Evolutionary conservation across 345 rosid genomes (phyloP).

Genomic region (Mercurialis annua): DNA sequence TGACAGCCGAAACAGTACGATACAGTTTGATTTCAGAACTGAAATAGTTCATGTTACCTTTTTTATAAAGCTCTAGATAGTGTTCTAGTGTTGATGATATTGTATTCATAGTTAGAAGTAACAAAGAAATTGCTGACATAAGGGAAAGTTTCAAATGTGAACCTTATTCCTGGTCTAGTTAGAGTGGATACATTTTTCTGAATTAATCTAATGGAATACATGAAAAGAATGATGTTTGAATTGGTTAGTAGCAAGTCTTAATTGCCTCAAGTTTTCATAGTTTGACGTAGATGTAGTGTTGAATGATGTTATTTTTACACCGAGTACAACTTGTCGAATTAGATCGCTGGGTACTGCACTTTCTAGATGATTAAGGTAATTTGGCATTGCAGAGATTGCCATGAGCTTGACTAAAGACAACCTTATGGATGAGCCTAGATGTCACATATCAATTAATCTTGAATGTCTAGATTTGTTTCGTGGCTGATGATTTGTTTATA

Average conservation of each 20-base stretch:
- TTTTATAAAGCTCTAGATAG: too few relatives aligned
- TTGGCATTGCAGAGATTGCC: slow-evolving; percentile 6
- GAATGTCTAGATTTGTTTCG: neutral
- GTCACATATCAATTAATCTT: neutral
- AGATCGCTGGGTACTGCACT: slow-evolving; percentile 1
- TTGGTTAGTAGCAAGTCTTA: neutral
- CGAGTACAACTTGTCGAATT: neutral
- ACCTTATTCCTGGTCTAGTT: too few relatives aligned
- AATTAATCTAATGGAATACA: neutral
- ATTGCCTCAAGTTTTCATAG: neutral
- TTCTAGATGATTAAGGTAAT: slow-evolving; percentile 1
- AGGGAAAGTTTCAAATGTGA: too few relatives aligned
- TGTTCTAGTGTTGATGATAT: too few relatives aligned
- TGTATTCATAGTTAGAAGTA: too few relatives aligned
- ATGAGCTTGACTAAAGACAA: slow-evolving; percentile 1
- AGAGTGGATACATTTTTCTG: too few relatives aligned
- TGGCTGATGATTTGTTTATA: neutral
- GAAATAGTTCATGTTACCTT: too few relatives aligned
- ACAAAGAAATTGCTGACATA: too few relatives aligned
- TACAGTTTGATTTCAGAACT: too few relatives aligned
- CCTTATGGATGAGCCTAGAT: neutral
- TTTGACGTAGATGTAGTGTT: neutral
- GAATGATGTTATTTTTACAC: neutral
- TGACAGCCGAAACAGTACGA: too few relatives aligned
- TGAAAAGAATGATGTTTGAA: neutral